phyloP scores from a whole-genome alignment of 148 eudicot genomes.

The Nepenthes mirabilis region DNA sequence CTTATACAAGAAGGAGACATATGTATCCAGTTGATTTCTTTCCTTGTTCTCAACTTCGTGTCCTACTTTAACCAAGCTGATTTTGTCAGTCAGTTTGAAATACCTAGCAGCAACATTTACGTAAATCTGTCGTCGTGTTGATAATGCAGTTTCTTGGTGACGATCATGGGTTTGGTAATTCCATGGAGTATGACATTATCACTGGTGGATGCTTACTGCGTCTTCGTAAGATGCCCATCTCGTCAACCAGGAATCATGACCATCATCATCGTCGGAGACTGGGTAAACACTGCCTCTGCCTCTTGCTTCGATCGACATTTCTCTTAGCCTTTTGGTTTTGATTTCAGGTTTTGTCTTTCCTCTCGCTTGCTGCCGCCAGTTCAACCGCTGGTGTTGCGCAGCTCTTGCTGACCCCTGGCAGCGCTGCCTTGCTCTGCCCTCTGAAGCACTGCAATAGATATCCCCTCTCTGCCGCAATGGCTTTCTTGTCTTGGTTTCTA shows the following conservation, averaged over 20 bases:
- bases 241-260: constrained; percentile 53
- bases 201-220: constrained; percentile 58
- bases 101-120: too few relatives aligned
- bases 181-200: constrained; percentile 93
- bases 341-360: constrained; percentile 62
- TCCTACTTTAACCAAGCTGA: too few relatives aligned
- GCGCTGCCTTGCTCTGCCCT: constrained; percentile 21
- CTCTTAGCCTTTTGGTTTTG: background rate
- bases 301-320: background rate
- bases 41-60: too few relatives aligned
- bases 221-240: constrained; percentile 47
- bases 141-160: constrained; percentile 72
- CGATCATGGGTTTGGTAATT: constrained; percentile 75
- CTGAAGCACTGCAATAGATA: constrained; percentile 51
- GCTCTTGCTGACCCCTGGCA: constrained; percentile 26
- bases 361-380: constrained; percentile 78
- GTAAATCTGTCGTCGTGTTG: too few relatives aligned
- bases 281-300: constrained; percentile 28
- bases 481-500: constrained; percentile 74
- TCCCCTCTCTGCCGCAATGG: constrained; percentile 73
- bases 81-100: too few relatives aligned
- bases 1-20: too few relatives aligned
- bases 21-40: too few relatives aligned
- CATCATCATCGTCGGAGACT: constrained; percentile 61
- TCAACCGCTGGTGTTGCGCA: constrained; percentile 75